Percentiles rank a stretch among this genome's conserved stretches.
These are phyloP conservation scores for Firmiana major DNA, from an alignment of 345 rosid genomes.

Conservation along the genomic window DNA sequence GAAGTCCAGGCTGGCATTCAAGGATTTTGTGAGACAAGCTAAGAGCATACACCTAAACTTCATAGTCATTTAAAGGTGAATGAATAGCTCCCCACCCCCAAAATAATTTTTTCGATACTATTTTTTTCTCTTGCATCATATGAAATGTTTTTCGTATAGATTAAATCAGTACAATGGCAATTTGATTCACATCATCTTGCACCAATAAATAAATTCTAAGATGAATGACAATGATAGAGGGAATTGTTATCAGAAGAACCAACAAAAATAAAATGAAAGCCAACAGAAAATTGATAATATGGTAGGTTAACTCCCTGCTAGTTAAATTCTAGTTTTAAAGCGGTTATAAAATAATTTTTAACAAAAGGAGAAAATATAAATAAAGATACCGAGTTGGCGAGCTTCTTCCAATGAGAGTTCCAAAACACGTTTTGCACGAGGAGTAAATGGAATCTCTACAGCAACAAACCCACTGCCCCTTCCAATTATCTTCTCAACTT, in stretches of 20 bases:
- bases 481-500: slow-evolving; percentile 94
- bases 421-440: slow-evolving; percentile 96
- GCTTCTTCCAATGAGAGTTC: slow-evolving; percentile 96
- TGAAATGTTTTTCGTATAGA: not conserved
- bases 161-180: not conserved
- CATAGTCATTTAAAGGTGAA: not conserved
- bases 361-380: not conserved
- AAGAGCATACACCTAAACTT: not conserved
- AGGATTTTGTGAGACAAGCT: not conserved
- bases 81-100: not conserved
- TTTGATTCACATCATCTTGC: not conserved
- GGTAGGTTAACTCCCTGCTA: not conserved
- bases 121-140: not conserved
- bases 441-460: slow-evolving; percentile 95
- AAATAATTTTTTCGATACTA: not conserved
- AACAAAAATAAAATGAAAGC: not conserved
- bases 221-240: not conserved
- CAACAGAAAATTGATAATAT: not conserved
- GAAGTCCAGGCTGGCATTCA: not conserved
- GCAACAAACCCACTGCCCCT: slow-evolving; percentile 97
- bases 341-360: not conserved
- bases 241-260: not conserved
- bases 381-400: slow-evolving; percentile 65
- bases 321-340: not conserved
- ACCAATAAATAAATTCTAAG: not conserved